Evolutionary conservation across 1,284 basidiomycete species (phyloP), one percentile per base, ranked within the genome.

Genomic region (Exobasidium cylindrosporum): DNA sequence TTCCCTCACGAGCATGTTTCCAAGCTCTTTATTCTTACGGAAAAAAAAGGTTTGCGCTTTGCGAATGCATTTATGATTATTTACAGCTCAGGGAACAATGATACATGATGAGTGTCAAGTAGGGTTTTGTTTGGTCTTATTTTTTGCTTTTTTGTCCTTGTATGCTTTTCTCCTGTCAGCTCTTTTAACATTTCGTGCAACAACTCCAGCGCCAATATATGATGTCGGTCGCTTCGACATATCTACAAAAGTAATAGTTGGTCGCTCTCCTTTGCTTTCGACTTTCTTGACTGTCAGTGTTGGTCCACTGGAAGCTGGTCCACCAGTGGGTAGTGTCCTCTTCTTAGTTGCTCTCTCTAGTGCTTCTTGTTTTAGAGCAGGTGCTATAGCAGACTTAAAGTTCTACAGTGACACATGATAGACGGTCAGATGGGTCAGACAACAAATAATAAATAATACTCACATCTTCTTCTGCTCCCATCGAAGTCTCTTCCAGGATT

Each of bases 181-280:
- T 43, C 54, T 60, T 29, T 29, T 47, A 32, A n/a, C n/a, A 50
- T 60, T 60, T 21, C 43, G 23, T 43, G 30, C 43, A 11, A 60
- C 13, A 13, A 31, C 49, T 23, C 58, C 58, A 24, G 58, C 50
- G 14, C 50, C 50, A 28, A n/a, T n/a, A 31, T 60, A 60, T 7
- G 55, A 55, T 30, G 49, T 55, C 23, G 58, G 58, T 43, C 46
- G 46, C 5, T 10, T 14, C 28, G 50, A 47, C 24, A 60, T 28
- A 32, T 54, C 50, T n/a, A 31, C 31, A 17, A 57, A 31, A 24
- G 53, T 40, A 21, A 59, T 32, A 4, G 31, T 4, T 24, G 58
- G 5, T 24, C 58, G 32, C 26, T 28, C 46, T 32, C 54, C 43
- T 17, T 17, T 52, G 14, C 11, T n/a, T 21, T 21, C 4, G 49